A percentile compares a stretch with the other conserved stretches of the same genome.
phyloP scores from a whole-genome alignment of 495 filamentous ascomycete genomes.

The Gamarada debralockiae region DNA sequence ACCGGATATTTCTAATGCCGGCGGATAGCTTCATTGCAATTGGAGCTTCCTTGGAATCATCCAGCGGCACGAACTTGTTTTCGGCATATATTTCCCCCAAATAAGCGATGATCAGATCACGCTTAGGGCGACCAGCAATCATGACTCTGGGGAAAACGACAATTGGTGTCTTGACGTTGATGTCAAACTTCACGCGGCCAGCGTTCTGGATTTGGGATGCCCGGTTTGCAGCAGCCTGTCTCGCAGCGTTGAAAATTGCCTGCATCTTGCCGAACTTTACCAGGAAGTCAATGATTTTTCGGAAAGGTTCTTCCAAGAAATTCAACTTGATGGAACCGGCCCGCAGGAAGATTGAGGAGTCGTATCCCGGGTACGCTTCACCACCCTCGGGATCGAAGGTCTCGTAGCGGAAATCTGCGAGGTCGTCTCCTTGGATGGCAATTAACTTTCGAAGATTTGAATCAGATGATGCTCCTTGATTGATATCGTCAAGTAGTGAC shows the following conservation, averaged over 20 bases:
- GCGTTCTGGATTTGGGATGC: conserved; percentile 86
- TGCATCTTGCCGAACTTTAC: conserved; percentile 99
- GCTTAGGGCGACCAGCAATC: conserved; percentile 47
- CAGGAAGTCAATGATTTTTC: conserved; percentile 95
- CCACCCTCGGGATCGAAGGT: conserved; percentile 75
- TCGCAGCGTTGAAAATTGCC: conserved; percentile 94
- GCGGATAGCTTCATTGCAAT: conserved; percentile 87
- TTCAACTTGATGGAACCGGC: conserved; percentile 95
- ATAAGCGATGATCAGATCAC: conserved; percentile 87
- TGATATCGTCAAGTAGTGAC: conserved; percentile 88
- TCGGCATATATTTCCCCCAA: conserved; percentile 96
- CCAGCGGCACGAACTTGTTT: conserved; percentile 82
- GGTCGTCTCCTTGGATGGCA: conserved; percentile 90
- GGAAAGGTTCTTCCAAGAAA: conserved; percentile 93
- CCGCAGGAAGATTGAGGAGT: conserved; percentile 81
- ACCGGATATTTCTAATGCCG: conserved; percentile 84
- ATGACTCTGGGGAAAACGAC: conserved; percentile 84
- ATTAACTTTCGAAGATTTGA: conserved; percentile 84
- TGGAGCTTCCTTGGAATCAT: conserved; percentile 62
- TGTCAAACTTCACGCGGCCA: conserved; percentile 87
- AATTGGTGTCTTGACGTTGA: conserved; percentile 90
- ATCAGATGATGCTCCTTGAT: conserved; percentile 64
- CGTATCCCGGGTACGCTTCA: conserved; percentile 85
- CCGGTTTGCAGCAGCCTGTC: conserved; percentile 91
- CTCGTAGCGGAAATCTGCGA: conserved; percentile 97